Conservation (phyloP, 345 rosid species). For the Gynandropsis gynandra region DNA sequence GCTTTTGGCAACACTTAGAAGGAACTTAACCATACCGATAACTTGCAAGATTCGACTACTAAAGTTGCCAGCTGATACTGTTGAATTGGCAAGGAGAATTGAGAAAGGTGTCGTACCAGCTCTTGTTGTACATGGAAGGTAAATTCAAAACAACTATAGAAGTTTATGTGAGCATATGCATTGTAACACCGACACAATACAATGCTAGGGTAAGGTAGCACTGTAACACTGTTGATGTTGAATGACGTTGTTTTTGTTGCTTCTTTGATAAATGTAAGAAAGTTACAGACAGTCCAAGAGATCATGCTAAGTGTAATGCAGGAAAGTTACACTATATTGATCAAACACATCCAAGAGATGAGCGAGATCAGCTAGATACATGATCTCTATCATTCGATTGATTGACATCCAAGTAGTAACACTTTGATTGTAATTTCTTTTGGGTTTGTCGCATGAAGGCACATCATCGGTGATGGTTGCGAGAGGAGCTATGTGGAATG, state of each 20-base stretch:
- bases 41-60: constrained; percentile 88
- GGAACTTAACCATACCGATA: constrained; percentile 58
- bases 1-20: constrained; percentile 87
- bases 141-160: constrained; percentile 2
- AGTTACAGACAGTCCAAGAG: constrained; percentile 82
- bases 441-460: too few species aligned
- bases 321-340: constrained; percentile 52
- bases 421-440: too few species aligned
- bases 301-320: constrained; percentile 90
- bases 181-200: neutral
- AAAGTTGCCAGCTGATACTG: constrained; percentile 66
- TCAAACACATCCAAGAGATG: constrained; percentile 1
- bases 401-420: constrained; percentile 13
- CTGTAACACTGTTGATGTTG: too few species aligned
- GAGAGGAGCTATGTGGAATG: too few species aligned
- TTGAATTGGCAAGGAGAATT: constrained; percentile 83
- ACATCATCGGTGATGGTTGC: too few species aligned
- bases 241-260: constrained; percentile 6
- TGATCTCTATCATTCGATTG: neutral
- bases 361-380: neutral
- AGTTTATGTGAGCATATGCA: neutral
- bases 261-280: constrained; percentile 40
- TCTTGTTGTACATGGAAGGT: constrained; percentile 96
- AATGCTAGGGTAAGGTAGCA: neutral
- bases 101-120: constrained; percentile 92